Conservation (phyloP, 1,139 yeast genomes). For the Pichia sp. region DNA sequence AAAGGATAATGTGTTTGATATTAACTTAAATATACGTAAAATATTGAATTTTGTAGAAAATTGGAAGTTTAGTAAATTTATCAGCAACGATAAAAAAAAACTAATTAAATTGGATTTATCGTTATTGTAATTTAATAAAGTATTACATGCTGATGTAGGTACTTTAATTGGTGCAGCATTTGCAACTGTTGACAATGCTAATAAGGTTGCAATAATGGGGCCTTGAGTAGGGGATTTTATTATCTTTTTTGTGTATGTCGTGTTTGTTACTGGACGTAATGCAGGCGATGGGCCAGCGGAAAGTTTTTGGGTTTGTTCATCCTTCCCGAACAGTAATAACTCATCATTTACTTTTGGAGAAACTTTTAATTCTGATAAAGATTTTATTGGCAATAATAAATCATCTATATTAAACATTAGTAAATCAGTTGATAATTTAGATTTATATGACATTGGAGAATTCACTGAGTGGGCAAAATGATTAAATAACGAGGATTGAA, state of each 20-base stretch:
- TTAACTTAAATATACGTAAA: neutral
- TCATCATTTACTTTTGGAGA: neutral
- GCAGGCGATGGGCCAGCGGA: neutral
- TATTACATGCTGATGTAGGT: neutral
- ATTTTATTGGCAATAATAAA: constrained; percentile 1
- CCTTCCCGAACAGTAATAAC: neutral
- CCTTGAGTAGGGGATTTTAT: neutral
- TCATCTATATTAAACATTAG: constrained; percentile 8
- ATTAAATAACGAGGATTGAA: neutral
- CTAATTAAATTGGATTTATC: neutral
- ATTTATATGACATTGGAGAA: neutral
- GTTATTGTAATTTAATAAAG: neutral
- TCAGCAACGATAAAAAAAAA: neutral
- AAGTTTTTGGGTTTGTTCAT: no score
- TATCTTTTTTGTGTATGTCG: neutral
- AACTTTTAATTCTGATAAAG: neutral
- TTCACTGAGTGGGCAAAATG: neutral
- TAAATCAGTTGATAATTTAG: constrained; percentile 1
- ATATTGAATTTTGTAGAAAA: neutral
- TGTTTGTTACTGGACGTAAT: neutral
- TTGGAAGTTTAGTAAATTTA: neutral
- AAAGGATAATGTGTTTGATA: neutral
- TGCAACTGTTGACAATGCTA: constrained; percentile 22
- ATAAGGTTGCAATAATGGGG: constrained; percentile 23
- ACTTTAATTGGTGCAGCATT: constrained; percentile 11